Conservation (phyloP, 768 basidiomycete genomes). For the Xerocomus potaroensis region DNA sequence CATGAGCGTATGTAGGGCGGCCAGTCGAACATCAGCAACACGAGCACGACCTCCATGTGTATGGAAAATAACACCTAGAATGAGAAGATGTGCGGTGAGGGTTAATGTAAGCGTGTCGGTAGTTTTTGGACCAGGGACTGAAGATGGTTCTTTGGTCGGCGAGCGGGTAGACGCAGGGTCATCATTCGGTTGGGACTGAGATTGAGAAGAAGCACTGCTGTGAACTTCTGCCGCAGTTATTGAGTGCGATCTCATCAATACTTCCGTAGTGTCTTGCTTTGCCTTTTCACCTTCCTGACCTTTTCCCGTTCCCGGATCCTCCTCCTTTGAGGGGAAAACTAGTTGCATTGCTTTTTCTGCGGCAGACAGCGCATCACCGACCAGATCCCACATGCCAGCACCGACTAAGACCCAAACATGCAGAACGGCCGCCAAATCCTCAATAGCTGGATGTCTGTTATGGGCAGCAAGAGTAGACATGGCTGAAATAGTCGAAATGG, state of each 20-base stretch:
- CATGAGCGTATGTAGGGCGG: slow-evolving; percentile 60
- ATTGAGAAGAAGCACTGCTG: slow-evolving; percentile 18
- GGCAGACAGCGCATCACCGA: slow-evolving; percentile 42
- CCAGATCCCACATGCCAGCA: slow-evolving; percentile 50
- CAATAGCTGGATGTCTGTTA: slow-evolving; percentile 40
- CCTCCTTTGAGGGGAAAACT: too few species aligned
- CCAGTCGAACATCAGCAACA: slow-evolving; percentile 47
- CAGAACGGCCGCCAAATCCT: slow-evolving; percentile 49
- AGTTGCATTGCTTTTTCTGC: slow-evolving; percentile 51
- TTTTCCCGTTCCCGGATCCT: slow-evolving; percentile 9
- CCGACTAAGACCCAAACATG: slow-evolving; percentile 54
- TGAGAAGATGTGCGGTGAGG: slow-evolving; percentile 55
- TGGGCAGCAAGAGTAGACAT: slow-evolving; percentile 30
- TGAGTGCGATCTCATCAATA: slow-evolving; percentile 27
- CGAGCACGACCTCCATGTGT: slow-evolving; percentile 54
- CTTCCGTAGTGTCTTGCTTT: slow-evolving; percentile 11
- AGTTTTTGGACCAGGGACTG: slow-evolving; percentile 17
- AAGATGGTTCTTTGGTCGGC: slow-evolving; percentile 1
- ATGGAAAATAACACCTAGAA: slow-evolving; percentile 57
- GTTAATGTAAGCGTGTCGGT: slow-evolving; percentile 33
- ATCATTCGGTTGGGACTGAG: slow-evolving; percentile 15
- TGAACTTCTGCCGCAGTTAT: slow-evolving; percentile 29
- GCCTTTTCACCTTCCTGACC: slow-evolving; percentile 2
- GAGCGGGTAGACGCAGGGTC: not conserved
- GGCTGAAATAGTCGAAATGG: slow-evolving; percentile 31